These are phyloP conservation scores for Fragaria nilgerrensis DNA, from an alignment of 306 rosid genomes.

Conservation along the genomic window DNA sequence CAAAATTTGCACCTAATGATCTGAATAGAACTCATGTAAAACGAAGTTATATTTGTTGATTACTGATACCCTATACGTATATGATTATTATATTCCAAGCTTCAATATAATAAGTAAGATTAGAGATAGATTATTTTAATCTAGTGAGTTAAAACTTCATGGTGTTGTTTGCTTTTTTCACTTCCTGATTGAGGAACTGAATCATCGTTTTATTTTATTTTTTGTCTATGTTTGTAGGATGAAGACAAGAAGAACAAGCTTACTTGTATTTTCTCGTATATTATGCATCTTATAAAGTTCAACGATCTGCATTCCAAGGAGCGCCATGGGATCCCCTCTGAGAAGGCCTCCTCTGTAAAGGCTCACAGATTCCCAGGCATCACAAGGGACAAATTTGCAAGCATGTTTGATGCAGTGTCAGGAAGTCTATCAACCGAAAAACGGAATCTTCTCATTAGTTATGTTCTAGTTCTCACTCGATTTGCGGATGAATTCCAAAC, in stretches of 20 bases:
- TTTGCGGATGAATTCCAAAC: slow-evolving; percentile 58
- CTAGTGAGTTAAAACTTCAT: neutral
- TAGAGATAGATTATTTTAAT: neutral
- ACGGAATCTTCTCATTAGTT: slow-evolving; percentile 55
- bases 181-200: neutral
- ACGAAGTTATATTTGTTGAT: no score
- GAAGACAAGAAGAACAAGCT: slow-evolving; percentile 54
- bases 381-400: slow-evolving; percentile 45
- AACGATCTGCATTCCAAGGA: slow-evolving; percentile 44
- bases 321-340: no score
- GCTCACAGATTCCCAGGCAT: slow-evolving; percentile 55
- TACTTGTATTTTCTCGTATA: slow-evolving; percentile 57
- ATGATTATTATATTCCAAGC: no score
- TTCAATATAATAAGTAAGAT: no score
- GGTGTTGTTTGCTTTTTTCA: neutral
- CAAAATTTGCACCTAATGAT: no score
- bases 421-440: slow-evolving; percentile 52
- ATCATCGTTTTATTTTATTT: neutral
- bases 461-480: slow-evolving; percentile 73
- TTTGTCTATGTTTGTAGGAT: slow-evolving; percentile 44
- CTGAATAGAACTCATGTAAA: no score
- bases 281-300: slow-evolving; percentile 75
- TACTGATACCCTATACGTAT: no score
- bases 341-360: slow-evolving; percentile 35
- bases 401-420: slow-evolving; percentile 43